Evolutionary conservation across 352 stramenopile species (phyloP).

Genomic region (Chrysophaeum taylorii): DNA sequence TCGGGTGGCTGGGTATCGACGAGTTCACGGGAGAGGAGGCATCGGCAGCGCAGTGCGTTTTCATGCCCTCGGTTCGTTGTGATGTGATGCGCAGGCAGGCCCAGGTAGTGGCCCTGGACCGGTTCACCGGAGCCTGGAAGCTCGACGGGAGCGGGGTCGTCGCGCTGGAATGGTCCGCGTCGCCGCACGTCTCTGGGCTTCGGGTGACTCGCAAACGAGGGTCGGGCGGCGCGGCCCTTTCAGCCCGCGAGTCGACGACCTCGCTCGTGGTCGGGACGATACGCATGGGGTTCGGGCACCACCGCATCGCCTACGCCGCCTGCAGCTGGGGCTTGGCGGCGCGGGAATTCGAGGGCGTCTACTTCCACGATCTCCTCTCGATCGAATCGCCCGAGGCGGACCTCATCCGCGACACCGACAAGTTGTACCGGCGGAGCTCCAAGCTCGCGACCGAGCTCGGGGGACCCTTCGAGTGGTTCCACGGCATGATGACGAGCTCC

Average conservation of each 20-base stretch:
- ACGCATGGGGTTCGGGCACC: conserved; percentile 67
- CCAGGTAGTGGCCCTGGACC: background rate
- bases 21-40: background rate
- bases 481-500: conserved; percentile 45
- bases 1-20: background rate
- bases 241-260: conserved; percentile 27
- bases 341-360: conserved; percentile 27
- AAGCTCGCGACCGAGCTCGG: conserved; percentile 55
- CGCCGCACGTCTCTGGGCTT: conserved; percentile 28
- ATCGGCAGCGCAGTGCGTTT: background rate
- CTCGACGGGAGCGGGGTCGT: conserved; percentile 25
- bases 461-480: conserved; percentile 48
- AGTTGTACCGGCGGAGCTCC: conserved; percentile 52
- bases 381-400: conserved; percentile 57
- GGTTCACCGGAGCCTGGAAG: background rate
- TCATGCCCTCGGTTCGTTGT: too few species aligned
- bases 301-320: conserved; percentile 58
- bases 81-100: too few species aligned
- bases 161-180: conserved; percentile 24
- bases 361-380: conserved; percentile 65
- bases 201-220: conserved; percentile 25
- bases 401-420: conserved; percentile 53
- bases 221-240: conserved; percentile 6
- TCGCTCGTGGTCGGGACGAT: conserved; percentile 58
- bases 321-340: conserved; percentile 45